Percentiles rank a stretch among this genome's conserved stretches.
These are phyloP conservation scores for Monosporozyma servazzii DNA, from an alignment of 805 yeast species.

Conservation along the genomic window DNA sequence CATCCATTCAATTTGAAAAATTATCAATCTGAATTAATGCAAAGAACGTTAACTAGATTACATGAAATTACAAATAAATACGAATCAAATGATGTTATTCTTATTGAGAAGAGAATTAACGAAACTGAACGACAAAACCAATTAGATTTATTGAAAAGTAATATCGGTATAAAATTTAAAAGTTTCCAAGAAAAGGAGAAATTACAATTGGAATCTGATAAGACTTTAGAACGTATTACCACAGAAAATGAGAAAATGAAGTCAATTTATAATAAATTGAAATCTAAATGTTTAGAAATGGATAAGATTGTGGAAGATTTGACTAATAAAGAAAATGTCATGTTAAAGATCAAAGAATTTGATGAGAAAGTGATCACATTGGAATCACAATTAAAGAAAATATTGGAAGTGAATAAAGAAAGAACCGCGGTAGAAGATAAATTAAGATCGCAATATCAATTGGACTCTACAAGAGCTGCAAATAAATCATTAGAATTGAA, in stretches of 20 bases:
- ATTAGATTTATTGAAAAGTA: slow-evolving; percentile 33
- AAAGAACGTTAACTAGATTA: slow-evolving; percentile 30
- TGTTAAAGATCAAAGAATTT: neutral
- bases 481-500: slow-evolving; percentile 30
- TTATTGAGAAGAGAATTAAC: slow-evolving; percentile 25
- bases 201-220: slow-evolving; percentile 16
- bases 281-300: slow-evolving; percentile 7
- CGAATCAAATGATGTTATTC: slow-evolving; percentile 10
- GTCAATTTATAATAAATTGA: slow-evolving; percentile 7
- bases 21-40: slow-evolving; percentile 33
- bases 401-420: slow-evolving; percentile 44
- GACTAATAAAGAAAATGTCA: neutral
- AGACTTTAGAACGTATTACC: slow-evolving; percentile 16
- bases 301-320: slow-evolving; percentile 3
- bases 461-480: slow-evolving; percentile 39
- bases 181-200: slow-evolving; percentile 20
- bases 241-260: slow-evolving; percentile 14
- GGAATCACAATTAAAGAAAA: slow-evolving; percentile 30
- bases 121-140: slow-evolving; percentile 35
- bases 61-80: slow-evolving; percentile 23
- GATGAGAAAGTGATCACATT: neutral
- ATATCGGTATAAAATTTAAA: slow-evolving; percentile 37
- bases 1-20: slow-evolving; percentile 15
- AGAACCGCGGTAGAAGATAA: slow-evolving; percentile 22
- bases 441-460: slow-evolving; percentile 37